Evolutionary conservation across 768 basidiomycete genomes (phyloP), one percentile per base, ranked within the genome.

Genomic region (Leccinum uliginosum): DNA sequence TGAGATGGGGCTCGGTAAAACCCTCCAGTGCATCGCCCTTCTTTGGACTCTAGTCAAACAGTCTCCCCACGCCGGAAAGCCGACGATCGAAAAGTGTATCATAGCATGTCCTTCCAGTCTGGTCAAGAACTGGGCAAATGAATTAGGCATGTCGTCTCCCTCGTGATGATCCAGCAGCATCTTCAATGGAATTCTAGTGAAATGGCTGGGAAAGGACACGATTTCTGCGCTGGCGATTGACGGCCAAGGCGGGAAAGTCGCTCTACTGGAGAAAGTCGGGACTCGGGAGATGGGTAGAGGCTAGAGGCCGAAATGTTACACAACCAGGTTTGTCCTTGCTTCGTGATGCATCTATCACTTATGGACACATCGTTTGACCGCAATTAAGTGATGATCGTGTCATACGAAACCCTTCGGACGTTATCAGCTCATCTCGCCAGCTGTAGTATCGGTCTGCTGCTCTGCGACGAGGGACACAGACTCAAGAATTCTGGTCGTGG

Each of bases 111-210:
- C 97, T 1, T 91, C 93, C 9, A 96, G 92, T 78, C 75, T 99
- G 58, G 97, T 99, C 29, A 91, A 91, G 69, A 98, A 98, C 65
- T 99, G 97, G 97, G 96, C 93, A 0, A 98, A 98, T 69, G 97
- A 99, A 73, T 78, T 98, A 27, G 83, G 95, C 87, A 59, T 52
- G 80, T 74, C 32, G 3, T 30, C 44, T n/a, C n/a, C n/a, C 23
- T 49, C 19, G 49, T 24, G 15, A 53, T 29, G 3, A 51, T 53
- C 32, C 34, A n/a, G 29, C 27, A 29, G n/a, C 2, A 26, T n/a
- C 45, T 6, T 51, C 14, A 32, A 62, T 27, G 14, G 0, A 12
- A 38, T 12, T 59, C 27, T 17, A 98, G 94, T 85, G 29, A 99
- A 99, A 76, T 99, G 97, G 97, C 78, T 99, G 17, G 97, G 95